Evolutionary conservation across 2,329 filamentous ascomycete genomes (phyloP).

Genomic region (Fusarium solani-melongenae): DNA sequence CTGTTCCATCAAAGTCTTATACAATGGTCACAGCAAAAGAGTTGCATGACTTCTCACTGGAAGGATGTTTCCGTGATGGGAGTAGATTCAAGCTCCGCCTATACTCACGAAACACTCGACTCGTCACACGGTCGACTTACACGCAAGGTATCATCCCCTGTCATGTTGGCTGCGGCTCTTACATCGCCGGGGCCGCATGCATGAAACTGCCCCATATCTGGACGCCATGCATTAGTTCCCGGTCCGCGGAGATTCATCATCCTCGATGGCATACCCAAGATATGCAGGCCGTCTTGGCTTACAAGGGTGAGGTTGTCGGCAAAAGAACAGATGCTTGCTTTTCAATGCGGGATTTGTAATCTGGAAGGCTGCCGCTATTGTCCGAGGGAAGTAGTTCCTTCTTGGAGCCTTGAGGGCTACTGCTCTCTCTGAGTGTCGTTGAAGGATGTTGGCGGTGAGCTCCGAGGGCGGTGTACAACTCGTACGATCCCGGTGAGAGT

Average conservation of each 20-base stretch:
- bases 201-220: neutral
- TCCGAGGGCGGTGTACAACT: neutral
- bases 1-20: neutral
- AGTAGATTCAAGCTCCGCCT: neutral
- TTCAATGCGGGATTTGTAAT: neutral
- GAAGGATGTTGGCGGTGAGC: neutral
- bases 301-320: neutral
- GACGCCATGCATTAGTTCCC: neutral
- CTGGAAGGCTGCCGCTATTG: neutral
- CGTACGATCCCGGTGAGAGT: neutral
- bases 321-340: neutral
- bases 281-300: conserved; percentile 4
- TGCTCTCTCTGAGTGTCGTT: neutral
- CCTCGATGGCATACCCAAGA: neutral
- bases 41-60: neutral
- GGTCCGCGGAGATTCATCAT: neutral
- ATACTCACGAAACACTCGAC: neutral
- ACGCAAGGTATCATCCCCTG: neutral
- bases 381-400: neutral
- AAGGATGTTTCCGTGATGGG: neutral
- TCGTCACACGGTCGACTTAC: neutral
- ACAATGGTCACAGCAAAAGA: neutral
- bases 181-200: neutral
- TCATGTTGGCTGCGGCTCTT: neutral
- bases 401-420: neutral